Percentiles rank a stretch among this genome's conserved stretches.
Evolutionary conservation across 2,329 filamentous ascomycete species (phyloP).

Genomic region (Fusarium zealandicum): DNA sequence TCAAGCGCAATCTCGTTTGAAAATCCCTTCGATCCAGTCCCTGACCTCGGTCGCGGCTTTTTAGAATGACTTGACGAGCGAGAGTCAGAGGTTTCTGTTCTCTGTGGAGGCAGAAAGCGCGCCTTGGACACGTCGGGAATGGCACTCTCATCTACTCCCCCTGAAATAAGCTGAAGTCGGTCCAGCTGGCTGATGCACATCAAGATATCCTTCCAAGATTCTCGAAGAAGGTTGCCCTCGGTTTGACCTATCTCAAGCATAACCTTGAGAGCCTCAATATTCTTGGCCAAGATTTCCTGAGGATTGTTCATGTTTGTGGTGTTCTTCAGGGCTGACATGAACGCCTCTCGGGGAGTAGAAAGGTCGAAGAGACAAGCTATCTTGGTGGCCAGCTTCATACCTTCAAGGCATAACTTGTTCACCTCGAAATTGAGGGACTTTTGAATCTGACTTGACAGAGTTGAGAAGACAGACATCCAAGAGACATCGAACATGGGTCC

Average conservation of each 20-base stretch:
- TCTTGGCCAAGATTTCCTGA: slow-evolving; percentile 93
- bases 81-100: slow-evolving; percentile 62
- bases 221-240: slow-evolving; percentile 87
- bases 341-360: slow-evolving; percentile 91
- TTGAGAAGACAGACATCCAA: slow-evolving; percentile 99
- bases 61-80: slow-evolving; percentile 72
- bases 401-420: slow-evolving; percentile 91
- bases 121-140: slow-evolving; percentile 92
- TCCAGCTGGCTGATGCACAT: slow-evolving; percentile 97
- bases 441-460: slow-evolving; percentile 90
- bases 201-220: slow-evolving; percentile 94
- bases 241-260: slow-evolving; percentile 90
- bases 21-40: slow-evolving; percentile 68
- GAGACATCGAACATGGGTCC: slow-evolving; percentile 99
- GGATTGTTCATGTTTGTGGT: slow-evolving; percentile 96
- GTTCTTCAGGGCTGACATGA: slow-evolving; percentile 90
- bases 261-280: slow-evolving; percentile 91
- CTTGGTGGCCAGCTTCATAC: slow-evolving; percentile 90
- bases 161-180: slow-evolving; percentile 90
- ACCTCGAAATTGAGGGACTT: slow-evolving; percentile 92
- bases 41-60: slow-evolving; percentile 58
- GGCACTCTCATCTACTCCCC: slow-evolving; percentile 90
- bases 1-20: slow-evolving; percentile 87
- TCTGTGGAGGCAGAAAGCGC: slow-evolving; percentile 69
- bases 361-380: slow-evolving; percentile 94